Evolutionary conservation across 768 basidiomycete species (phyloP), one percentile per base, ranked within the genome.

Genomic region (Lentinus brumalis): DNA sequence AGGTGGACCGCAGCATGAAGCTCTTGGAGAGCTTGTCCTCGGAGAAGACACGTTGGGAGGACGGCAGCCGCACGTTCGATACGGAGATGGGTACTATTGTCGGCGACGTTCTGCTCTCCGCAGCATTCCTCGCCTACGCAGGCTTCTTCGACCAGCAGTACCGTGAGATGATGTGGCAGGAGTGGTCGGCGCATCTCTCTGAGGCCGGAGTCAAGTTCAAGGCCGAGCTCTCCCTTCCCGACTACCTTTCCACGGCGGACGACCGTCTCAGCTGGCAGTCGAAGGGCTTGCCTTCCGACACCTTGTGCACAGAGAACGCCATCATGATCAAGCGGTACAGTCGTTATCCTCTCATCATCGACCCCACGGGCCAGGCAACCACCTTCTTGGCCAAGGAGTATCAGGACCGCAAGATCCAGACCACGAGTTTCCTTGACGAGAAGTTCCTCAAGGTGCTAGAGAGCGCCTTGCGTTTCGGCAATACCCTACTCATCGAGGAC

Each of bases 121-220:
- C 96, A 1, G 97, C 93, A 0, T 98, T 98, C 86, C 76, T 98
- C 60, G 96, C 97, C 1, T 99, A 99, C 68, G 89, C 91, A 21
- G 97, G 97, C 54, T 98, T 94, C 86, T 99, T 98, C 73, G 97
- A 99, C 73, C 97, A 99, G 73, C 89, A 94, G 70, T 96, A 98
- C 77, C 92, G 97, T 61, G 95, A 98, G 74, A 83, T 87, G 60
- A 96, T 97, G 92, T 95, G 93, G 94, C 89, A 94, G 66, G 89
- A 93, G 66, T 99, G 96, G 97, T 86, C 88, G 18, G 83, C 81
- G 60, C 97, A 98, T 73, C 83, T 99, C 38, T 73, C 86, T 3
- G 94, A 94, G 64, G 95, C 96, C 47, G 90, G 84, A 67, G 85
- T 99, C 79, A 90, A 89, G 73, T 96, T 88, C 83, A 98, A 97